Evolutionary conservation across 2,329 filamentous ascomycete genomes (phyloP).

Genomic region (Moelleriella libera): DNA sequence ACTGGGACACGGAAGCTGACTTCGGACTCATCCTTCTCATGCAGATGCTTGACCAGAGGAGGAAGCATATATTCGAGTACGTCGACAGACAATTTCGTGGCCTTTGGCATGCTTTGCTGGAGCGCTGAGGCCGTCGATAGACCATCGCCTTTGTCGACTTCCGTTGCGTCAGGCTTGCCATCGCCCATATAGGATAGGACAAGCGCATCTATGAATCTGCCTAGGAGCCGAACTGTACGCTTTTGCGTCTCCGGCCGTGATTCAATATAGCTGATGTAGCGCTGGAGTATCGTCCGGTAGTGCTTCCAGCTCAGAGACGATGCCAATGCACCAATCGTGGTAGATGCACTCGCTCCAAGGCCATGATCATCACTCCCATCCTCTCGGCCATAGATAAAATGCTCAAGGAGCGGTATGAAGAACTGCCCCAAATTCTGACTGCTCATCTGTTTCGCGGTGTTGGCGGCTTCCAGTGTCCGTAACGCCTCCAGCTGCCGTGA

Average conservation of each 20-base stretch:
- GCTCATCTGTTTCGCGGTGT: conserved; percentile 47
- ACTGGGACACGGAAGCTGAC: conserved; percentile 88
- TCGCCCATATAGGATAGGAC: conserved; percentile 34
- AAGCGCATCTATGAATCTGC: conserved; percentile 68
- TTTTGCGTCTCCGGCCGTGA: conserved; percentile 75
- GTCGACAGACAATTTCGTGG: conserved; percentile 56
- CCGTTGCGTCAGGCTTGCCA: conserved; percentile 23
- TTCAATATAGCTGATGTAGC: conserved; percentile 71
- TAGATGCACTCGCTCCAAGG: conserved; percentile 74
- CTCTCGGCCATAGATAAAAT: conserved; percentile 76
- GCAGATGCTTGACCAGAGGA: conserved; percentile 67
- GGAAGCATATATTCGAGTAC: conserved; percentile 65
- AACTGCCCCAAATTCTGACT: conserved; percentile 73
- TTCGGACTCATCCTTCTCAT: conserved; percentile 87
- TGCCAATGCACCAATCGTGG: conserved; percentile 61
- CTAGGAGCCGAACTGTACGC: conserved; percentile 68
- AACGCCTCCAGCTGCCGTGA: conserved; percentile 76
- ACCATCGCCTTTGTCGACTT: conserved; percentile 20
- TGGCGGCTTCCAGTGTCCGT: conserved; percentile 58
- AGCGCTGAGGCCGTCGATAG: conserved; percentile 28
- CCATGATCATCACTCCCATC: conserved; percentile 68
- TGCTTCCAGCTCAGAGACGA: conserved; percentile 78
- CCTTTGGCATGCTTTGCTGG: conserved; percentile 49
- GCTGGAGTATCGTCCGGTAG: conserved; percentile 69
- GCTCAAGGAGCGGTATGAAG: conserved; percentile 82